Base-by-base conservation (phyloP, 2,329 filamentous ascomycete species). In the Parastagonospora avenae region DNA sequence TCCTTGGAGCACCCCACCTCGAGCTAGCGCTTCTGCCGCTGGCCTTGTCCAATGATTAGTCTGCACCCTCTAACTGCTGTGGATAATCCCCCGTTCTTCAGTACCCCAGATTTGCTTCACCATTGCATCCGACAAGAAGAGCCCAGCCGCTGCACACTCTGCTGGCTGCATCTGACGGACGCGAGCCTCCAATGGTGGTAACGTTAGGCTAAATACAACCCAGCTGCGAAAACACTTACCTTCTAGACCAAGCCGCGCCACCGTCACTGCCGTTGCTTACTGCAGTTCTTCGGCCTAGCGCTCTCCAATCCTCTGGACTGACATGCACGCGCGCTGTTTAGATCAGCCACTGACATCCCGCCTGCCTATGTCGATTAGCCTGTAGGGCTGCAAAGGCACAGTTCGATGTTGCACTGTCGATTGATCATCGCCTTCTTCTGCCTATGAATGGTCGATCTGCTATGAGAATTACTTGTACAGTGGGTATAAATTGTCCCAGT, bases 361-460 rank as follows among this genome's bases (percentile, higher is more conserved):
- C 29, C 15, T 29, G 2, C 7, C 31, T 30, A 14, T 32, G 36
- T 10, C 36, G n/a, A 35, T 41, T 35, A 28, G 35, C 36, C 15
- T n/a, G 36, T 41, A 50, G 33, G 46, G 46, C 46, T 49, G 46
- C 33, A 38, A 39, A 27, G 16, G 27, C 27, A 33, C 30, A 9
- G 15, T 10, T 37, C 19, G n/a, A 37, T 8, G 14, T 37, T 16
- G 19, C 35, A 16, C 35, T 10, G n/a, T 37, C 15, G 14, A 37
- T 16, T 9, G 8, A 37, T 16, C 14, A 16, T 37, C 35, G 35
- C 14, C 14, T 37, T 16, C n/a, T 16, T 14, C 35, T 37, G 35
- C 35, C 14, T 16, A 16, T 16, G 14, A 16, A 37, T 37, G 12
- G 12, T n/a, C 10, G 14, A 24, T 24, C 5, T 24, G 5, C 19